Percentiles rank a stretch among this genome's conserved stretches.
Evolutionary conservation across 108 stramenopile species (phyloP).

Genomic region (Nitzschia sp.): DNA sequence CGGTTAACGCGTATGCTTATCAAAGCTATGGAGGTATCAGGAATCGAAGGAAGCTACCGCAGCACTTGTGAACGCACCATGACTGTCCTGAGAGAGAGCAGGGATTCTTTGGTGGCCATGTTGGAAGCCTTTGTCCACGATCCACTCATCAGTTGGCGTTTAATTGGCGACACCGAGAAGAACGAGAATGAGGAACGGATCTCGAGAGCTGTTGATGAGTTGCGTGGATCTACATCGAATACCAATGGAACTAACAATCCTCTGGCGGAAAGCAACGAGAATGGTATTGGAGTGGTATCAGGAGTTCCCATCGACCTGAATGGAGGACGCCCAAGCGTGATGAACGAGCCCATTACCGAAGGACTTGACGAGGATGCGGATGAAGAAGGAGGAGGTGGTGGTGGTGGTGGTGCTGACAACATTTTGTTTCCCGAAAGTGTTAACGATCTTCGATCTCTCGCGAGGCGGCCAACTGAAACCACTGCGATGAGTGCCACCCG

Average conservation of each 20-base stretch:
- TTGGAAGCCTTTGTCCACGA: slow-evolving; percentile 99
- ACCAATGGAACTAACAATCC: slow-evolving; percentile 1
- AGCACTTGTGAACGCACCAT: slow-evolving; percentile 97
- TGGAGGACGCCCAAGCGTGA: slow-evolving; percentile 14
- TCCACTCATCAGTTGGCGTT: slow-evolving; percentile 98
- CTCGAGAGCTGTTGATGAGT: neutral
- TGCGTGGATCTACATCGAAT: neutral
- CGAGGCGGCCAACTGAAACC: neutral
- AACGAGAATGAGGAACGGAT: slow-evolving; percentile 8
- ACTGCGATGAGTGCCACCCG: slow-evolving; percentile 16
- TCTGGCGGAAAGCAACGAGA: slow-evolving; percentile 1
- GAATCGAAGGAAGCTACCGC: slow-evolving; percentile 97
- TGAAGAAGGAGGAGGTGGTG: slow-evolving; percentile 38
- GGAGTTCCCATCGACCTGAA: slow-evolving; percentile 33
- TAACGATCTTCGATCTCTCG: neutral
- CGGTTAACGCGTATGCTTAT: slow-evolving; percentile 99
- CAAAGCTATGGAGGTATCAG: slow-evolving; percentile 99
- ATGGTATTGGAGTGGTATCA: slow-evolving; percentile 5
- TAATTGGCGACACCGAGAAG: slow-evolving; percentile 55
- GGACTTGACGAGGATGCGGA: slow-evolving; percentile 49
- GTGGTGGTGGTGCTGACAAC: too few species aligned
- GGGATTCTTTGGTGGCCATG: slow-evolving; percentile 97
- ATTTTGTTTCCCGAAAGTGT: neutral
- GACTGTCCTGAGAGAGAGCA: slow-evolving; percentile 92
- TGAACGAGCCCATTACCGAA: slow-evolving; percentile 49